Percentiles rank a stretch among this genome's conserved stretches.
Evolutionary conservation across 75 land plant genomes (phyloP).

Genomic region (Cunninghamia lanceolata): DNA sequence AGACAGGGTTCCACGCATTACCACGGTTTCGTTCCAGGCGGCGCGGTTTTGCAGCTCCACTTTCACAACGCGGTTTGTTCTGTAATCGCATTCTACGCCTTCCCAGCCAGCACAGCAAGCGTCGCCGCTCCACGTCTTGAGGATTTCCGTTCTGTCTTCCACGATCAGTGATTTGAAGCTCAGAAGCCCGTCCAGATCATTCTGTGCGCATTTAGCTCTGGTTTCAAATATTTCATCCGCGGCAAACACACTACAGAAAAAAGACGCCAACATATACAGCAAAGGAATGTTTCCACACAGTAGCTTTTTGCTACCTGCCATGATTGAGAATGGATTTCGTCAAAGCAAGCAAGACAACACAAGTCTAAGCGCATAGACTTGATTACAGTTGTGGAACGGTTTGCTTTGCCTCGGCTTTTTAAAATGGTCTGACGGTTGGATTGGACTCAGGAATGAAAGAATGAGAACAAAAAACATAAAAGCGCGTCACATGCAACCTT

Average conservation of each 20-base stretch:
- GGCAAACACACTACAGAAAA: background rate
- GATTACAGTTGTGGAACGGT: background rate
- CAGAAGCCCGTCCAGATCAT: conserved; percentile 45
- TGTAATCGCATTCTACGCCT: conserved; percentile 45
- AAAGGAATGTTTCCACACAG: too few relatives aligned
- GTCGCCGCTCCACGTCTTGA: conserved; percentile 46
- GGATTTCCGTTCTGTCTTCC: conserved; percentile 47
- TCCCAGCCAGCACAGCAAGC: conserved; percentile 74
- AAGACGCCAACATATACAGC: background rate
- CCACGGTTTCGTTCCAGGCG: conserved; percentile 6
- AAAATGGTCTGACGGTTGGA: background rate
- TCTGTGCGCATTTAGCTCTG: conserved; percentile 25
- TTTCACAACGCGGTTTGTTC: conserved; percentile 42
- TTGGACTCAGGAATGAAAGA: background rate
- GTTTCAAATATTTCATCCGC: conserved; percentile 4
- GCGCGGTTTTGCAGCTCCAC: conserved; percentile 35
- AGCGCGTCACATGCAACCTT: background rate
- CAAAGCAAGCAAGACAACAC: background rate
- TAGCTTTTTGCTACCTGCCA: too few relatives aligned
- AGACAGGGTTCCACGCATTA: conserved; percentile 60
- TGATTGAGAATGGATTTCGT: background rate
- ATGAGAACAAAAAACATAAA: background rate
- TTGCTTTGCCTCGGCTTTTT: background rate
- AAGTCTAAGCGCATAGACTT: too few relatives aligned
- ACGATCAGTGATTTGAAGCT: conserved; percentile 46